These are phyloP conservation scores for Pelagophyceae sp. DNA, from an alignment of 352 stramenopile species.

Conservation along the genomic window DNA sequence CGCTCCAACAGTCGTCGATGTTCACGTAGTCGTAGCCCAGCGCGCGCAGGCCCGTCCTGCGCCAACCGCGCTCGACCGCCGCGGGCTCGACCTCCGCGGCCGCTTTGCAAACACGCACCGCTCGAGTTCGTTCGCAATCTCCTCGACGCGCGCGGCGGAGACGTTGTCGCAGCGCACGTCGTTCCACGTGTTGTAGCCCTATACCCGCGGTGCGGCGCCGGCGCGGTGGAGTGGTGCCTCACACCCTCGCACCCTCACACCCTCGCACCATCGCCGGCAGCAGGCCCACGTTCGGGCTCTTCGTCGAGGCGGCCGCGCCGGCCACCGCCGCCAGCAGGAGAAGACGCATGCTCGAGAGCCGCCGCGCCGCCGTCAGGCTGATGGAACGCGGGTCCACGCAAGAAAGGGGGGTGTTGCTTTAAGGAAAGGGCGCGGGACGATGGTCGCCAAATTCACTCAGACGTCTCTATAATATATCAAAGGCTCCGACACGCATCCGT, in stretches of 20 bases:
- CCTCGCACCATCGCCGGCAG: neutral
- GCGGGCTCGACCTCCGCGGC: neutral
- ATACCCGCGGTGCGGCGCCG: too few species aligned
- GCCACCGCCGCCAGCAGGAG: neutral
- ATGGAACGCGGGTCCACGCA: too few species aligned
- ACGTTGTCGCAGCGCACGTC: constrained; percentile 10
- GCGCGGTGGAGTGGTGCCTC: too few species aligned
- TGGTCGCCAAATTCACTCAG: too few species aligned
- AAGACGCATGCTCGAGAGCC: too few species aligned
- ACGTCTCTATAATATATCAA: too few species aligned
- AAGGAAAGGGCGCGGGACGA: too few species aligned
- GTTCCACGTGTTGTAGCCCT: constrained; percentile 17
- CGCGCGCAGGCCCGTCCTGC: neutral
- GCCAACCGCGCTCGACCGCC: too few species aligned
- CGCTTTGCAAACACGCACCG: neutral
- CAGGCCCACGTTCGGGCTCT: neutral
- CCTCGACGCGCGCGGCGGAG: neutral
- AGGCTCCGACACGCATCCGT: too few species aligned
- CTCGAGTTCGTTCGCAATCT: neutral
- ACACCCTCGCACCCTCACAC: too few species aligned
- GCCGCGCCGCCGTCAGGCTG: too few species aligned
- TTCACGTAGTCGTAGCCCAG: neutral
- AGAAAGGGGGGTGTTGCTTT: too few species aligned
- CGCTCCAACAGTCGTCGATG: constrained; percentile 9
- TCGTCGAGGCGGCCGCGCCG: neutral